phyloP scores from a whole-genome alignment of 108 stramenopile species.

The Conticribra guillardii region DNA sequence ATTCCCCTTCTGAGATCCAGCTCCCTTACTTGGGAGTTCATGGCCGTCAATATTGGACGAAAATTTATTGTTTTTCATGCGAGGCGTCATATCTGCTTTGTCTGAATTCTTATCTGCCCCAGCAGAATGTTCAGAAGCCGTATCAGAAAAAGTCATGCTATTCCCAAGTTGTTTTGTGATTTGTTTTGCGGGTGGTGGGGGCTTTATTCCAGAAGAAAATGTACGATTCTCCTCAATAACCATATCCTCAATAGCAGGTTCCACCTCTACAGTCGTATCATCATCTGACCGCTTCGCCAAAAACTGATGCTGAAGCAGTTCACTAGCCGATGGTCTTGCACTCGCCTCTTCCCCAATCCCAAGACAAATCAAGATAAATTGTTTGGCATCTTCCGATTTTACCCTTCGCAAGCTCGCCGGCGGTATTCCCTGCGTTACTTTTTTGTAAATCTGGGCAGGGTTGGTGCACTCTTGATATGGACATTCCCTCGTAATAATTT shows the following conservation, averaged over 20 bases:
- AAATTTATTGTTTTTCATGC: slow-evolving; percentile 13
- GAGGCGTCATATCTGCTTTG: slow-evolving; percentile 2
- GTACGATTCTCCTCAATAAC: slow-evolving; percentile 51
- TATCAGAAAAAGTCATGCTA: slow-evolving; percentile 43
- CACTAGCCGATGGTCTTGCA: slow-evolving; percentile 73
- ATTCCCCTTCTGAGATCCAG: neutral
- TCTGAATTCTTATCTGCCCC: neutral
- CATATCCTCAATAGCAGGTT: slow-evolving; percentile 71
- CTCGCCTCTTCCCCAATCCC: slow-evolving; percentile 72
- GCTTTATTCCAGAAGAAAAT: neutral
- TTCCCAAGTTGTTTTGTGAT: neutral
- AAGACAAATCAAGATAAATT: slow-evolving; percentile 90
- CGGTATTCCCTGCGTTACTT: slow-evolving; percentile 86
- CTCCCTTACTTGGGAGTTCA: slow-evolving; percentile 26
- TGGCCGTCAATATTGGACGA: slow-evolving; percentile 32
- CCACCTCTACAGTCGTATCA: slow-evolving; percentile 80
- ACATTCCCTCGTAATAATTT: slow-evolving; percentile 96
- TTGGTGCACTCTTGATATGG: slow-evolving; percentile 95
- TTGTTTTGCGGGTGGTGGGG: neutral
- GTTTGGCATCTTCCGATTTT: slow-evolving; percentile 73
- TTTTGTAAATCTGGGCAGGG: slow-evolving; percentile 96
- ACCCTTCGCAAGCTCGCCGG: slow-evolving; percentile 85
- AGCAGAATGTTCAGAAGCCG: slow-evolving; percentile 28
- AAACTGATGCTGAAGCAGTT: slow-evolving; percentile 81
- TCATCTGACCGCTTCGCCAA: slow-evolving; percentile 71